Conservation (phyloP, 345 rosid species). For the Dimocarpus longan region DNA sequence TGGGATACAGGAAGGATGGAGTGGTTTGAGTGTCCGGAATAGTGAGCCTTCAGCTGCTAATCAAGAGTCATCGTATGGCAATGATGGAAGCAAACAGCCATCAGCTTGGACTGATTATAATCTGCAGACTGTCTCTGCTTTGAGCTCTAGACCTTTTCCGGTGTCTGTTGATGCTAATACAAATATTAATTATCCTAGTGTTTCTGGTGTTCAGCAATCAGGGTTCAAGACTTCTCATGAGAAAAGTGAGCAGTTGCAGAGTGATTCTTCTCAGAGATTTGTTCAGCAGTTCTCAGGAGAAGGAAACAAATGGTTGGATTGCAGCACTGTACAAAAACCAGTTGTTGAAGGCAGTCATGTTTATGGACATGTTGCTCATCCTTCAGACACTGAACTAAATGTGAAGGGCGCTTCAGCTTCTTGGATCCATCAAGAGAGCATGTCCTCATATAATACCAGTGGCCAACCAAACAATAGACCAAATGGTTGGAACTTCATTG, state of each 20-base stretch:
- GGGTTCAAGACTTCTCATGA: slow-evolving; percentile 39
- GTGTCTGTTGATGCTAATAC: slow-evolving; percentile 26
- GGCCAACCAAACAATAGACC: slow-evolving; percentile 39
- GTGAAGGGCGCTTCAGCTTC: slow-evolving; percentile 36
- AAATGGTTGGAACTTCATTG: slow-evolving; percentile 51
- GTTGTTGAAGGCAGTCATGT: slow-evolving; percentile 43
- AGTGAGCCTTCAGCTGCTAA: slow-evolving; percentile 31
- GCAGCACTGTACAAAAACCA: slow-evolving; percentile 44
- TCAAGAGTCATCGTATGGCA: slow-evolving; percentile 31
- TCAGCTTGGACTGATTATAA: slow-evolving; percentile 40
- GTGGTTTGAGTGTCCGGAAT: slow-evolving; percentile 39
- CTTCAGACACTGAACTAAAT: slow-evolving; percentile 40
- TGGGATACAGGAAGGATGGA: slow-evolving; percentile 64
- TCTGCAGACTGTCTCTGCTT: slow-evolving; percentile 30
- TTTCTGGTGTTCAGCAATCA: slow-evolving; percentile 34
- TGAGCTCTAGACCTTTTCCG: slow-evolving; percentile 32
- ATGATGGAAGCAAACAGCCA: slow-evolving; percentile 40
- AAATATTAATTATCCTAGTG: slow-evolving; percentile 26
- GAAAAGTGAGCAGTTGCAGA: slow-evolving; percentile 41
- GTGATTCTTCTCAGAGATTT: slow-evolving; percentile 43
- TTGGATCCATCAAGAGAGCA: slow-evolving; percentile 38
- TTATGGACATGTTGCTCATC: slow-evolving; percentile 41
- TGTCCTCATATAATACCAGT: slow-evolving; percentile 28
- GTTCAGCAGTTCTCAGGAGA: slow-evolving; percentile 40
- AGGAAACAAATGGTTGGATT: slow-evolving; percentile 48